Conservation (phyloP, 163 green algal species). For the Volvox carteri region DNA sequence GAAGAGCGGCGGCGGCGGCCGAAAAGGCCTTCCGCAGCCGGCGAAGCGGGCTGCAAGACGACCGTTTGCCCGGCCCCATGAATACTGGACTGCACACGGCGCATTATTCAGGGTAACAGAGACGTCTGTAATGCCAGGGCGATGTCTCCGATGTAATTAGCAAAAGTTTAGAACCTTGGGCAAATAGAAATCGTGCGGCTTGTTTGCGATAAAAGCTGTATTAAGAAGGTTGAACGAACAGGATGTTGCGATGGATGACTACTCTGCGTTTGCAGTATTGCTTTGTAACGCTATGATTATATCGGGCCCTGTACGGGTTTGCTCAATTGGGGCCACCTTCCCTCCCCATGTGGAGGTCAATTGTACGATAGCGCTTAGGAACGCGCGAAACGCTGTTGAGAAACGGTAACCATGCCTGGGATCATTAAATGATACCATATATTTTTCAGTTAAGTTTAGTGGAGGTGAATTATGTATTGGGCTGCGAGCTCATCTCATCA, state of each 20-base stretch:
- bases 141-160: neutral
- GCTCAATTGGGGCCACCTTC: neutral
- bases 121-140: neutral
- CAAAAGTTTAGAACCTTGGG: neutral
- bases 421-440: neutral
- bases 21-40: neutral
- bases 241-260: neutral
- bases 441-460: neutral
- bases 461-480: neutral
- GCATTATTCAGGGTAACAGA: neutral
- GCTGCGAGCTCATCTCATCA: neutral
- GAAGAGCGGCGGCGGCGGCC: conserved; percentile 1
- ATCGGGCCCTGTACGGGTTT: no score
- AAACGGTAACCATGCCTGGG: neutral
- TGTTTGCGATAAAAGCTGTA: neutral
- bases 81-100: conserved; percentile 16
- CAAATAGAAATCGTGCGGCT: neutral
- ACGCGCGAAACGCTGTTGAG: neutral
- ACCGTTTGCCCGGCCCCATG: neutral
- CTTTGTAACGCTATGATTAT: neutral
- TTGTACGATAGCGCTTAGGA: neutral
- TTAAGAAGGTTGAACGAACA: neutral
- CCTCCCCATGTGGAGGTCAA: neutral
- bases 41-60: neutral
- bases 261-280: neutral